Conservation (phyloP, 257 asterid species). For the Solanum verrucosum region DNA sequence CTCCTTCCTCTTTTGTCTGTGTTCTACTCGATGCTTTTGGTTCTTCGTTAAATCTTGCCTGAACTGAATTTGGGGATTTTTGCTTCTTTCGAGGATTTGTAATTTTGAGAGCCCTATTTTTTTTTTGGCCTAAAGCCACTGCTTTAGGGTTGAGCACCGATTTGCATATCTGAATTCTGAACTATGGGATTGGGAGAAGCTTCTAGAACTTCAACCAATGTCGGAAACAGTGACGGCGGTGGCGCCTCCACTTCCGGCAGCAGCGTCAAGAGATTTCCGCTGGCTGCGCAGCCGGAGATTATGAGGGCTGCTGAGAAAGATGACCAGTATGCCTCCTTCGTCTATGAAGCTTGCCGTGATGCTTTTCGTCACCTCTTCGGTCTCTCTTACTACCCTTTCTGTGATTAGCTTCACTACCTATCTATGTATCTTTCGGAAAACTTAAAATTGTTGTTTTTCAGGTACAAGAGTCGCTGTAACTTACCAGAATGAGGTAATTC, state of each 20-base stretch:
- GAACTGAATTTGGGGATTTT: neutral
- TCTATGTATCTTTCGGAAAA: neutral
- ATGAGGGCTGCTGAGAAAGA: constrained; percentile 99
- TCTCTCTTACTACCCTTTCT: neutral
- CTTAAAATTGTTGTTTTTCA: constrained; percentile 5
- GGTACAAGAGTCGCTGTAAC: constrained; percentile 89
- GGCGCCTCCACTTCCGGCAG: constrained; percentile 12
- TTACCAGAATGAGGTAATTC: constrained; percentile 82
- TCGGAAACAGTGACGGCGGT: constrained; percentile 20
- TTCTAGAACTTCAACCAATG: constrained; percentile 16
- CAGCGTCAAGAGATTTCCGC: constrained; percentile 42
- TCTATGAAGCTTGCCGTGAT: constrained; percentile 95
- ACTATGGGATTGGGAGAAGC: neutral
- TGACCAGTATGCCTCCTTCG: constrained; percentile 92
- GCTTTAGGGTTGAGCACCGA: neutral
- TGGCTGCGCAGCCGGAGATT: constrained; percentile 94
- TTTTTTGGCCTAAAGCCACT: neutral
- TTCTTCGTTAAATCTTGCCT: neutral
- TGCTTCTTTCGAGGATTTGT: neutral
- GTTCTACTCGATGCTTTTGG: neutral
- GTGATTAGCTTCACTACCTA: neutral
- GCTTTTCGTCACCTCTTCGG: constrained; percentile 98
- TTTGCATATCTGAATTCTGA: neutral
- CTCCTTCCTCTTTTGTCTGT: neutral
- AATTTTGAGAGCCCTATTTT: neutral